Conservation (phyloP, 2,329 filamentous ascomycete species). For the Blastomyces parvus region DNA sequence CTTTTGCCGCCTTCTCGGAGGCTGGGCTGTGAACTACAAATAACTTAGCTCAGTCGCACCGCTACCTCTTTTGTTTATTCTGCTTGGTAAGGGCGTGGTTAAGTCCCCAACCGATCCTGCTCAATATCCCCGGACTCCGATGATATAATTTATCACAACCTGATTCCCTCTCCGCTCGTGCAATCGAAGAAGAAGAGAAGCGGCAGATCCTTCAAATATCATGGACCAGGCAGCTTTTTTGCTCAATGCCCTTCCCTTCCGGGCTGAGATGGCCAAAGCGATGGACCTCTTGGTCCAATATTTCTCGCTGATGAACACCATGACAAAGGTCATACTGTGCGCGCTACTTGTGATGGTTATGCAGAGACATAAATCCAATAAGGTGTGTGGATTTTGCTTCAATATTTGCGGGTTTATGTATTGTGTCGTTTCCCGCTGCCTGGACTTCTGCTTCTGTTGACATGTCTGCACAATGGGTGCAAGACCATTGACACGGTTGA, state of each 20-base stretch:
- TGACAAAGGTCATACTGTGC: neutral
- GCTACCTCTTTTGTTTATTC: neutral
- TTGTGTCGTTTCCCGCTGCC: neutral
- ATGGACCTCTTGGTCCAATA: neutral
- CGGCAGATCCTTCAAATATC: neutral
- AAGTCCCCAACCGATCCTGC: neutral
- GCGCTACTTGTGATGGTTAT: neutral
- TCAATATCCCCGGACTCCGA: neutral
- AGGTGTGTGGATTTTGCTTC: neutral
- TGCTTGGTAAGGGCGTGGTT: neutral
- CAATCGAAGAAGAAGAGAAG: neutral
- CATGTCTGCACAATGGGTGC: neutral
- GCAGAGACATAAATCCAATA: neutral
- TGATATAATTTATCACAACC: neutral
- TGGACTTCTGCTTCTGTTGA: neutral
- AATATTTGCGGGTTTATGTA: neutral
- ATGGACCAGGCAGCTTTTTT: neutral
- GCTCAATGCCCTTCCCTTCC: neutral
- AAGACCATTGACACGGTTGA: neutral
- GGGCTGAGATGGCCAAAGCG: neutral
- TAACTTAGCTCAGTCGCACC: neutral
- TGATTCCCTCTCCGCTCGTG: neutral
- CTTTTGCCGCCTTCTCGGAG: neutral
- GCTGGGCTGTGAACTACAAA: neutral
- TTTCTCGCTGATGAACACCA: conserved; percentile 3